Conservation (phyloP, 768 basidiomycete species). For the Kwoniella europaea region DNA sequence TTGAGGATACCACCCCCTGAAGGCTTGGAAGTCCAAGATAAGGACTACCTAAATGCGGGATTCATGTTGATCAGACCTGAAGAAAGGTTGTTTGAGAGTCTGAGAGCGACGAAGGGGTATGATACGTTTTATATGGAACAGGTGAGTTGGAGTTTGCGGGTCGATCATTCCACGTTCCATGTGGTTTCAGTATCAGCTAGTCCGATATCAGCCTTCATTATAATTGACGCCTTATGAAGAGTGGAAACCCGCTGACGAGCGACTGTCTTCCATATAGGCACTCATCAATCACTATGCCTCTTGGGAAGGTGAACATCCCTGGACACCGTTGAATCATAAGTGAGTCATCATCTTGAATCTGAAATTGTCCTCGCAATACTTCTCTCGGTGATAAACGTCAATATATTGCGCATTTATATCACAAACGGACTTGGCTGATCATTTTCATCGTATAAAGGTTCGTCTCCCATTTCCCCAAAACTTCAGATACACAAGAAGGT, state of each 20-base stretch:
- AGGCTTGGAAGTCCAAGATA: slow-evolving; percentile 25
- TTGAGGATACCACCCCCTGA: slow-evolving; percentile 1
- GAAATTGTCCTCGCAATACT: neutral
- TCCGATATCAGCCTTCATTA: no score
- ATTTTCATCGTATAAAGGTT: neutral
- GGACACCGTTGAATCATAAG: slow-evolving; percentile 21
- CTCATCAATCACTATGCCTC: slow-evolving; percentile 26
- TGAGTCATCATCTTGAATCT: slow-evolving; percentile 8
- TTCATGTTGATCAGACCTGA: slow-evolving; percentile 28
- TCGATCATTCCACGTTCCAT: neutral
- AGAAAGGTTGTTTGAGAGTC: slow-evolving; percentile 11
- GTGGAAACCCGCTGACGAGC: no score
- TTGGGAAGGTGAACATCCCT: slow-evolving; percentile 23
- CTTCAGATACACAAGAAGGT: slow-evolving; percentile 6
- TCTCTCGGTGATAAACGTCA: no score
- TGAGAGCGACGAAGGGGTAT: slow-evolving; percentile 22
- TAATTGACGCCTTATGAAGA: no score
- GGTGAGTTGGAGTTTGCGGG: slow-evolving; percentile 15
- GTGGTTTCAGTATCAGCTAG: no score
- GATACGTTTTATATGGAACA: slow-evolving; percentile 31
- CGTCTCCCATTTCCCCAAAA: slow-evolving; percentile 23
- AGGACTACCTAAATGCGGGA: slow-evolving; percentile 38
- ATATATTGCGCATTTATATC: no score
- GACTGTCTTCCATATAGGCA: slow-evolving; percentile 2
- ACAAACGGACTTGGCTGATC: neutral